These are phyloP conservation scores for Gliomastix tumulicola DNA, from an alignment of 2,329 filamentous ascomycete species.

Conservation along the genomic window DNA sequence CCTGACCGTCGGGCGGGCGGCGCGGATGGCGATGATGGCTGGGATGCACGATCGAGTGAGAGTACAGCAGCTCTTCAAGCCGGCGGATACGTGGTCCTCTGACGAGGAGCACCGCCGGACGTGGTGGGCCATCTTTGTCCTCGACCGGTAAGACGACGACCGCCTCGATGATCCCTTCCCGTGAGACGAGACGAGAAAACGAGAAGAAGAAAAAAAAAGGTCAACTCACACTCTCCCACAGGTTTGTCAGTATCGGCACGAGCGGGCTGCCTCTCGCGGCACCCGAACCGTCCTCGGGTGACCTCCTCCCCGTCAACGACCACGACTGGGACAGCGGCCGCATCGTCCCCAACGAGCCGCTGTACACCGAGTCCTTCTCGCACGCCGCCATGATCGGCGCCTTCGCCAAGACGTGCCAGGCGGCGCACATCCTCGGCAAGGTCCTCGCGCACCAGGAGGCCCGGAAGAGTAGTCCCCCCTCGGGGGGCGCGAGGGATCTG, in stretches of 20 bases:
- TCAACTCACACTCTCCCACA: no score
- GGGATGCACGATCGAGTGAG: not conserved
- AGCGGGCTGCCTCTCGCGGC: conserved; percentile 4
- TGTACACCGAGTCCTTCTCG: conserved; percentile 9
- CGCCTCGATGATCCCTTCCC: no score
- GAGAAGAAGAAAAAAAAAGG: not conserved
- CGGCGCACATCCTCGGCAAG: conserved; percentile 11
- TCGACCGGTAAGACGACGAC: conserved; percentile 12
- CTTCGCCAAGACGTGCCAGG: conserved; percentile 10
- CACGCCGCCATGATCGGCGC: conserved; percentile 5
- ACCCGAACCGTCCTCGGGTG: conserved; percentile 6
- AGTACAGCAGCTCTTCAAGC: conserved; percentile 7
- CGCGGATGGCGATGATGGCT: conserved; percentile 9
- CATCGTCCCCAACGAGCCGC: conserved; percentile 8
- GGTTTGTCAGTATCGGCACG: conserved; percentile 7
- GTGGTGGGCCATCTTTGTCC: conserved; percentile 11
- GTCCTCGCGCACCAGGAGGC: conserved; percentile 7
- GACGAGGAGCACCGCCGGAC: conserved; percentile 11
- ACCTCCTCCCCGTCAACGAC: conserved; percentile 11
- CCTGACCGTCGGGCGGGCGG: conserved; percentile 10
- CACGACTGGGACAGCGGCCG: conserved; percentile 9
- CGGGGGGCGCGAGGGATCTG: not conserved
- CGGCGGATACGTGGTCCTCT: conserved; percentile 8
- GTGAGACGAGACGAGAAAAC: no score
- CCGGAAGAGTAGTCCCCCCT: not conserved